Percentiles rank a stretch among this genome's conserved stretches.
Evolutionary conservation across 768 basidiomycete species (phyloP).

Genomic region (Rhodotorula paludigena): DNA sequence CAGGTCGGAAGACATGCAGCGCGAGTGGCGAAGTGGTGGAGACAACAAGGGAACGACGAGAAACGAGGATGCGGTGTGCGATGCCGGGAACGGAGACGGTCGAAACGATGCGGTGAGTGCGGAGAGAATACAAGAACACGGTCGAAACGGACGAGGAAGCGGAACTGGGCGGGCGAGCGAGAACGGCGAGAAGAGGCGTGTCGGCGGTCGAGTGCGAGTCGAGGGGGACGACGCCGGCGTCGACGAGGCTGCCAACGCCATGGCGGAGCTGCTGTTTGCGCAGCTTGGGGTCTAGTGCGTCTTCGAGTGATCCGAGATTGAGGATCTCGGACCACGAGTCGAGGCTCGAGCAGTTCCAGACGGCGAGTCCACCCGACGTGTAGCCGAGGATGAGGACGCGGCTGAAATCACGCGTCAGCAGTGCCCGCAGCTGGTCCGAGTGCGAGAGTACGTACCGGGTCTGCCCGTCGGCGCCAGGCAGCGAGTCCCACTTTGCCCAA

Average conservation of each 20-base stretch:
- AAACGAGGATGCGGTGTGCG: slow-evolving; percentile 10
- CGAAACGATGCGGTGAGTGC: slow-evolving; percentile 9
- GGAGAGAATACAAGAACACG: slow-evolving; percentile 30
- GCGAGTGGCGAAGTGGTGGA: slow-evolving; percentile 26
- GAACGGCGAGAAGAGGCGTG: slow-evolving; percentile 9
- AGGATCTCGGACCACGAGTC: slow-evolving; percentile 31
- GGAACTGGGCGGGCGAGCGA: background rate
- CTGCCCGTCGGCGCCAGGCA: background rate
- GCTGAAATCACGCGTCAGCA: background rate
- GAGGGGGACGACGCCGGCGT: slow-evolving; percentile 4
- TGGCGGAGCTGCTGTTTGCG: slow-evolving; percentile 5
- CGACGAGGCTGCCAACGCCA: background rate
- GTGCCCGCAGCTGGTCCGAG: background rate
- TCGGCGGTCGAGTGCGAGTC: background rate
- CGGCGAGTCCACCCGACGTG: slow-evolving; percentile 14
- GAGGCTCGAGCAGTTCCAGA: slow-evolving; percentile 35
- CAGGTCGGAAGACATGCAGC: slow-evolving; percentile 13
- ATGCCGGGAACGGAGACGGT: slow-evolving; percentile 9
- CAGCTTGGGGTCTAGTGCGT: background rate
- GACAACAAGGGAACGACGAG: slow-evolving; percentile 10
- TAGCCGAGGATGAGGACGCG: slow-evolving; percentile 28
- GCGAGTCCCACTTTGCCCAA: slow-evolving; percentile 22
- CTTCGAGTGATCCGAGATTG: slow-evolving; percentile 25
- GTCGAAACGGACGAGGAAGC: background rate
- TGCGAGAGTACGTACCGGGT: background rate